Percentiles rank a stretch among this genome's conserved stretches.
Evolutionary conservation across 345 rosid species (phyloP).

Genomic region (Gynandropsis gynandra): DNA sequence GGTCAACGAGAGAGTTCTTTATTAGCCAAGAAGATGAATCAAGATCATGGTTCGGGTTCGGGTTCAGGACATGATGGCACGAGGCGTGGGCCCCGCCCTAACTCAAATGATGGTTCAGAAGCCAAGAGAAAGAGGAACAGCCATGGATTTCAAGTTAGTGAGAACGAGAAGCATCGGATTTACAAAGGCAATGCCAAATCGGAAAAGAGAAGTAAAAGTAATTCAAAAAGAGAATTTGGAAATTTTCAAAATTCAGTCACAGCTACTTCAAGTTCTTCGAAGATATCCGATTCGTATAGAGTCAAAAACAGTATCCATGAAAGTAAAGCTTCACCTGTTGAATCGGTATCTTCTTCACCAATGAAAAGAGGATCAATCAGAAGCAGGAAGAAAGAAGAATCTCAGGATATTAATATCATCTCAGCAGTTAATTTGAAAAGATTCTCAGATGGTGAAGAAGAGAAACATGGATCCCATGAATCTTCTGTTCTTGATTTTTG

Average conservation of each 20-base stretch:
- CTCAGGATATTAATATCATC: slow-evolving; percentile 34
- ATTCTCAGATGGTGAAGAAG: slow-evolving; percentile 56
- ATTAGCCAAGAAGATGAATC: slow-evolving; percentile 61
- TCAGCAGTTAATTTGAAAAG: slow-evolving; percentile 37
- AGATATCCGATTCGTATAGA: slow-evolving; percentile 79
- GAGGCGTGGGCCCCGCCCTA: slow-evolving; percentile 40
- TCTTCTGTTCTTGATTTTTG: slow-evolving; percentile 39
- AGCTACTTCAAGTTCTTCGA: slow-evolving; percentile 91
- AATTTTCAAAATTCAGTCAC: slow-evolving; percentile 43
- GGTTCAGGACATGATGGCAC: slow-evolving; percentile 33
- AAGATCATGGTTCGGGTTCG: slow-evolving; percentile 42
- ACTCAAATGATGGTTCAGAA: slow-evolving; percentile 38
- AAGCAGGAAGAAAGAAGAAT: slow-evolving; percentile 42
- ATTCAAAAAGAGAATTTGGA: slow-evolving; percentile 45
- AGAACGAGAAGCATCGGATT: slow-evolving; percentile 43
- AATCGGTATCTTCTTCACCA: slow-evolving; percentile 83
- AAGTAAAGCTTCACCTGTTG: slow-evolving; percentile 77
- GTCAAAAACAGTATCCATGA: slow-evolving; percentile 49
- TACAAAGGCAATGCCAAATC: slow-evolving; percentile 43
- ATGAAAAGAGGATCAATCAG: slow-evolving; percentile 38
- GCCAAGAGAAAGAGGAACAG: slow-evolving; percentile 47
- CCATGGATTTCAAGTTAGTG: slow-evolving; percentile 38
- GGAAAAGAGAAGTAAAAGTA: slow-evolving; percentile 52
- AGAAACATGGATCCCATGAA: slow-evolving; percentile 41
- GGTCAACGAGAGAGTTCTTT: slow-evolving; percentile 41